Percentiles rank a stretch among this genome's conserved stretches.
Evolutionary conservation across 441 rosid genomes (phyloP).

Genomic region (Brassica hybrid): DNA sequence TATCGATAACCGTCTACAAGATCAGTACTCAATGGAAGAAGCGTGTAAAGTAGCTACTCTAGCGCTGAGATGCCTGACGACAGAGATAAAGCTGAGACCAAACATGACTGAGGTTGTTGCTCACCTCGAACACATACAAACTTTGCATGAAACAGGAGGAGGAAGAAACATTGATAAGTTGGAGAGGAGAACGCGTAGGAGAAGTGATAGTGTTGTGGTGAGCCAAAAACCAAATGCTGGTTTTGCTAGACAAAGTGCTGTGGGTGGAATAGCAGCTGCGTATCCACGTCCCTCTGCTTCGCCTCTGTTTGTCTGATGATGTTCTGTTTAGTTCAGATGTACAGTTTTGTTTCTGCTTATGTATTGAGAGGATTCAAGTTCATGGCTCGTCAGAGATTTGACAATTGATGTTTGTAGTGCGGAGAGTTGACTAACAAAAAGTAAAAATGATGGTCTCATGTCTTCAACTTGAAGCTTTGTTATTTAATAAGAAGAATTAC

Average conservation of each 20-base stretch:
- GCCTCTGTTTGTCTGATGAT: slow-evolving; percentile 54
- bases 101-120: slow-evolving; percentile 71
- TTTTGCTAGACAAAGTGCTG: slow-evolving; percentile 14
- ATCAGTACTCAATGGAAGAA: slow-evolving; percentile 67
- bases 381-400: slow-evolving; percentile 26
- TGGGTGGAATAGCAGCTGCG: slow-evolving; percentile 21
- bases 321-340: slow-evolving; percentile 42
- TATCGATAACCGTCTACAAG: slow-evolving; percentile 76
- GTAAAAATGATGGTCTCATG: slow-evolving; percentile 12
- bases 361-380: slow-evolving; percentile 14
- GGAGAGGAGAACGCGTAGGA: slow-evolving; percentile 48
- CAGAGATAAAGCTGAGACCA: slow-evolving; percentile 68
- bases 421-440: slow-evolving; percentile 16
- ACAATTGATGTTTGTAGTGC: slow-evolving; percentile 22
- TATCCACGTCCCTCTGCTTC: slow-evolving; percentile 75
- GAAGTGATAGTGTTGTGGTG: slow-evolving; percentile 58
- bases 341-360: slow-evolving; percentile 45
- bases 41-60: slow-evolving; percentile 66
- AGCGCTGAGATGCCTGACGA: slow-evolving; percentile 66
- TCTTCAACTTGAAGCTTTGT: slow-evolving; percentile 22
- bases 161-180: slow-evolving; percentile 26
- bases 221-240: slow-evolving; percentile 45
- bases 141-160: slow-evolving; percentile 45
- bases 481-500: neutral
- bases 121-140: slow-evolving; percentile 55